phyloP scores from a whole-genome alignment of 2,329 filamentous ascomycete genomes.

The Nannizziopsis arthrosporioides region DNA sequence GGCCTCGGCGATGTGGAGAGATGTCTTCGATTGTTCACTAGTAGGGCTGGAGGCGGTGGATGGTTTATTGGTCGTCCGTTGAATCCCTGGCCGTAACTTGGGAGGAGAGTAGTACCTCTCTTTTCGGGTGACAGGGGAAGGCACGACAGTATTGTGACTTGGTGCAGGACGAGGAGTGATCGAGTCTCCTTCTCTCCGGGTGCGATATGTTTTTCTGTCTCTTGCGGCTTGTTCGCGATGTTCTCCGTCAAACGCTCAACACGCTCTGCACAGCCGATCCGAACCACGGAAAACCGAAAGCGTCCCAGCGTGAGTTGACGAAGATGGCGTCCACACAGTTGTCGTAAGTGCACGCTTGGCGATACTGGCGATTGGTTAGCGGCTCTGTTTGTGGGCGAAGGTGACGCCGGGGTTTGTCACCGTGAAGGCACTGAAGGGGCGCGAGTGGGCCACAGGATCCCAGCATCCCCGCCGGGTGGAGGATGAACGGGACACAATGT shows the following conservation, averaged over 20 bases:
- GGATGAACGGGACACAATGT: slow-evolving; percentile 1
- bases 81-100: not conserved
- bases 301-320: not conserved
- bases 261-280: no score
- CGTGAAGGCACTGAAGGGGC: not conserved
- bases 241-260: no score
- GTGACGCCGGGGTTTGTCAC: not conserved
- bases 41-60: not conserved
- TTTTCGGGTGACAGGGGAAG: no score
- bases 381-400: not conserved
- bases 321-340: not conserved
- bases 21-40: not conserved
- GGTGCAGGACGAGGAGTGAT: no score
- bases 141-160: no score
- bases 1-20: not conserved
- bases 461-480: not conserved
- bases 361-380: not conserved
- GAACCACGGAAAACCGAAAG: not conserved
- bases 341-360: slow-evolving; percentile 11
- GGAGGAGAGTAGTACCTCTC: no score
- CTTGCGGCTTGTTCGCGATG: no score
- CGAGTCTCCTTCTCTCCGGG: no score
- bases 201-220: no score
- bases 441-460: not conserved
- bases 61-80: not conserved